Base-by-base conservation (phyloP, 1,284 basidiomycete species). In the Melampsora larici-populina region DNA sequence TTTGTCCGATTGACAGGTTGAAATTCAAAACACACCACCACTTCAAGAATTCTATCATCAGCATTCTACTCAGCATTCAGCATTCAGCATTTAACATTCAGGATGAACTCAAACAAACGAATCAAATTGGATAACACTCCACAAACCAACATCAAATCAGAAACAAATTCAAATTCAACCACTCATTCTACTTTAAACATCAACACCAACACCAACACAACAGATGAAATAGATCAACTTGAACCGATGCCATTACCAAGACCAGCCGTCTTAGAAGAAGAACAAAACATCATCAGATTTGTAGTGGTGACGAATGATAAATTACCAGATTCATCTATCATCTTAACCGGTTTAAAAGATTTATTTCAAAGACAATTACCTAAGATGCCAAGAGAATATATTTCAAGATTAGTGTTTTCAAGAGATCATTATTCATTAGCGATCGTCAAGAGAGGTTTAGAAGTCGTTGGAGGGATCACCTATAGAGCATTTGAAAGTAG, bases 371-470 rank as follows among this genome's bases (percentile, higher is more conserved):
- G 93, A 80, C 97, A 99, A 84, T 86, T 99, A 7, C 97, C 97
- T 9, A 98, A 98, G 85, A 99, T 99, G 97, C 97, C 97, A 26
- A 87, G 94, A 82, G 97, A 99, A 84, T 99, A 99, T 82, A 99
- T 99, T 80, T 93, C 97, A 0, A 89, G 97, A 49, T 88, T 99
- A 18, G 96, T 99, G 0, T 92, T 94, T 80, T 96, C 99, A 83
- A 87, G 88, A 58, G 97, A 95, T 82, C 97, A 97, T 65, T 91
- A 91, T 82, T 89, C 90, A 62, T 88, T 99, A 79, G 96, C 94
- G 2, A 98, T 99, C 83, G 91, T 98, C 83, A 98, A 98, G 85
- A 88, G 91, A 36, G 97, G 97, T 0, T 90, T 91, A 84, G 94
- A 96, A 82, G 96, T 99, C 55, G 96, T 99, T 0, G 97, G 96